Evolutionary conservation across 306 rosid genomes (phyloP).

Genomic region (Gastrolobium bilobum): DNA sequence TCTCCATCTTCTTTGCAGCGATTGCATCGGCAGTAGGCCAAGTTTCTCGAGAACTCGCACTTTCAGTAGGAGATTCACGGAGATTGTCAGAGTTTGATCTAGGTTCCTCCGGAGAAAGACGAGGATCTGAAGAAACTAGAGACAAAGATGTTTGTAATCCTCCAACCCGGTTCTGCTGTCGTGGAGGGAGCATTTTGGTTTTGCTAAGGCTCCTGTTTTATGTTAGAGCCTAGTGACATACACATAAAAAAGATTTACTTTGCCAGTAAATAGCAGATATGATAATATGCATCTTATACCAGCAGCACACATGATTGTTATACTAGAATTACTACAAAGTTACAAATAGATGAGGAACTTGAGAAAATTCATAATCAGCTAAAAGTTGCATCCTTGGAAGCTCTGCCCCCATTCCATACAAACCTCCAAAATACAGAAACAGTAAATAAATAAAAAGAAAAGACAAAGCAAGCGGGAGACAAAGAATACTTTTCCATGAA

Average conservation of each 20-base stretch:
- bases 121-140: conserved; percentile 82
- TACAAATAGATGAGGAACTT: conserved; percentile 4
- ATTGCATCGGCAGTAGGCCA: conserved; percentile 82
- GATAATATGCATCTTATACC: conserved; percentile 29
- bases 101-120: conserved; percentile 87
- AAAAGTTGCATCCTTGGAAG: conserved; percentile 28
- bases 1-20: conserved; percentile 85
- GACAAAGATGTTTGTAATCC: conserved; percentile 86
- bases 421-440: conserved; percentile 14
- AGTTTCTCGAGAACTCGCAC: conserved; percentile 94
- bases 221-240: conserved; percentile 72
- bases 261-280: conserved; percentile 41
- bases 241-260: conserved; percentile 59
- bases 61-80: conserved; percentile 92
- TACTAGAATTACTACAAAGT: background rate
- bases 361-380: conserved; percentile 8
- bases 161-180: conserved; percentile 84
- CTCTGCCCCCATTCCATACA: conserved; percentile 3
- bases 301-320: background rate
- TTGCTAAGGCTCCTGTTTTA: conserved; percentile 57
- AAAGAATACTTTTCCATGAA: background rate
- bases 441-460: background rate
- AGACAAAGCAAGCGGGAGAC: background rate
- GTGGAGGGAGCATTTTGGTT: conserved; percentile 77
- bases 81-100: conserved; percentile 77